phyloP scores from a whole-genome alignment of 2,329 filamentous ascomycete species.

The Aspergillus sp. region DNA sequence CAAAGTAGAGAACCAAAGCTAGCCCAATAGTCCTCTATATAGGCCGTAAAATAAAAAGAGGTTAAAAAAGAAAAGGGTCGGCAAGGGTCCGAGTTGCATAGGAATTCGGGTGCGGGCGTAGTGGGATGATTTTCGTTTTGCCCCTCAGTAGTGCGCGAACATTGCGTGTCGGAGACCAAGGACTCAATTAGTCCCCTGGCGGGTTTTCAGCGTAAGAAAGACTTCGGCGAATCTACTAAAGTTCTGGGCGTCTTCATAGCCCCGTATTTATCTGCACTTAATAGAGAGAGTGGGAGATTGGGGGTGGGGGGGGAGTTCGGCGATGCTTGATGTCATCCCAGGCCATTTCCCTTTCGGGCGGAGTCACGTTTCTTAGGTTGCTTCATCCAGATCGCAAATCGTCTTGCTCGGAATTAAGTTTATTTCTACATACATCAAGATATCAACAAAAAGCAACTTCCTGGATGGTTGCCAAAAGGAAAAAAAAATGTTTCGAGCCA shows the following conservation, averaged over 20 bases:
- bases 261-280: background rate
- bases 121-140: constrained; percentile 14
- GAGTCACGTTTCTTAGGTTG: background rate
- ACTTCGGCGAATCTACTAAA: background rate
- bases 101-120: background rate
- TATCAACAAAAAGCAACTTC: constrained; percentile 1
- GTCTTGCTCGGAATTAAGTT: background rate
- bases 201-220: background rate
- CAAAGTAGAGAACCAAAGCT: background rate
- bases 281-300: background rate
- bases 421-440: background rate
- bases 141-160: constrained; percentile 12
- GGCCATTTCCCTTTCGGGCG: constrained; percentile 1
- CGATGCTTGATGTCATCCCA: constrained; percentile 8
- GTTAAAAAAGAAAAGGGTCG: constrained; percentile 1
- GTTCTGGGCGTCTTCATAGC: background rate
- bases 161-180: constrained; percentile 1
- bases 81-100: background rate
- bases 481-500: background rate
- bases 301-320: background rate
- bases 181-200: background rate
- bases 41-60: background rate
- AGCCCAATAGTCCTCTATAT: background rate
- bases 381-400: constrained; percentile 1
- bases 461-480: background rate